These are phyloP conservation scores for Quercus glauca DNA, from an alignment of 306 rosid species.

Conservation along the genomic window DNA sequence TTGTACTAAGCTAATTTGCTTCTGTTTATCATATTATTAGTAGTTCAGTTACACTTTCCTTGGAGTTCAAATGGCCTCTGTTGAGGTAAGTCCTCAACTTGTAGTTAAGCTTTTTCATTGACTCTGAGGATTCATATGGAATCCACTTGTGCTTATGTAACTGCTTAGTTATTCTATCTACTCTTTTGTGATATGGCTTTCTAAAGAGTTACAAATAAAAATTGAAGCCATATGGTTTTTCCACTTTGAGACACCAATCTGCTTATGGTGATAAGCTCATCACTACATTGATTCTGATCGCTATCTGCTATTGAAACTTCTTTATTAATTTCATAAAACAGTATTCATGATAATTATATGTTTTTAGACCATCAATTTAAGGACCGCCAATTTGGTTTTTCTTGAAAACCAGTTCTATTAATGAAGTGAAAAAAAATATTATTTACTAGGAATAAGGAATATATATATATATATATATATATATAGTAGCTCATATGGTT, in stretches of 20 bases:
- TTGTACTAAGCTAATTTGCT: neutral
- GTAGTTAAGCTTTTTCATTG: neutral
- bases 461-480: too few relatives aligned
- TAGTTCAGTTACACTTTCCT: conserved; percentile 14
- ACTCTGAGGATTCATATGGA: neutral
- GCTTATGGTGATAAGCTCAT: neutral
- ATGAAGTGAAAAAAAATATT: too few relatives aligned
- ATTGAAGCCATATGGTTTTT: neutral
- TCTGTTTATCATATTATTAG: neutral
- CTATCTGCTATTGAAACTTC: too few relatives aligned
- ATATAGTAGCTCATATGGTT: too few relatives aligned
- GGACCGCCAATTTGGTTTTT: too few relatives aligned
- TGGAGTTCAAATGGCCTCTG: conserved; percentile 56
- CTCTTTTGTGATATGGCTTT: neutral
- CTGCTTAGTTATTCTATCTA: neutral
- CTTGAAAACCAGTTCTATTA: too few relatives aligned
- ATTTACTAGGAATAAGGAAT: too few relatives aligned
- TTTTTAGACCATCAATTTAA: too few relatives aligned
- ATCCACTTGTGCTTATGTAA: neutral
- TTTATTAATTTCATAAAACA: too few relatives aligned
- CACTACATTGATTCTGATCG: too few relatives aligned
- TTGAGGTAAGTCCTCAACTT: conserved; percentile 39
- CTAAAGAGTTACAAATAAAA: neutral
- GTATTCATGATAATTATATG: too few relatives aligned
- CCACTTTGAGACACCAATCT: neutral